Evolutionary conservation across 106 monocot genomes (phyloP).

Genomic region (Dioscorea zingiberensis): DNA sequence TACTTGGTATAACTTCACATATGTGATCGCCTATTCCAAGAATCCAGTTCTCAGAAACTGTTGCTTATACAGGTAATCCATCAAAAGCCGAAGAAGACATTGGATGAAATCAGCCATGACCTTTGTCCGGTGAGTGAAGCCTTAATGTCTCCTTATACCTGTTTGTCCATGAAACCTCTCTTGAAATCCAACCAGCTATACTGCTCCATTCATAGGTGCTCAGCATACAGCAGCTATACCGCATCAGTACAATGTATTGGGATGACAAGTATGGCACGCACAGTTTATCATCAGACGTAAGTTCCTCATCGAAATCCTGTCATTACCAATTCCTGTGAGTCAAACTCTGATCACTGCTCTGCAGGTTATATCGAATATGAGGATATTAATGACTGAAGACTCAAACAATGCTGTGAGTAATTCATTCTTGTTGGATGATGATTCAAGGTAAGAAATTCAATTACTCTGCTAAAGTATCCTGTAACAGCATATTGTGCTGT

Average conservation of each 20-base stretch:
- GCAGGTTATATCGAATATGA: conserved; percentile 97
- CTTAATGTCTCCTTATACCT: conserved; percentile 4
- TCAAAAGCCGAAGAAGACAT: conserved; percentile 94
- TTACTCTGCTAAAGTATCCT: neutral
- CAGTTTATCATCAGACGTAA: conserved; percentile 89
- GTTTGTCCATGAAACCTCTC: neutral
- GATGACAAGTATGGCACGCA: conserved; percentile 99
- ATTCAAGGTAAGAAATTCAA: conserved; percentile 59
- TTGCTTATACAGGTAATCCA: conserved; percentile 73
- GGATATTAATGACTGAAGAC: conserved; percentile 93
- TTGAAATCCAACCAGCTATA: conserved; percentile 32
- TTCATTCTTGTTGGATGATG: conserved; percentile 96
- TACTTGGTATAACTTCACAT: no score
- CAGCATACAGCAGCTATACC: conserved; percentile 94
- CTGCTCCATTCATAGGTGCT: conserved; percentile 51
- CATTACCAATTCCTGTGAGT: no score
- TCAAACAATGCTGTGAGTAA: conserved; percentile 92
- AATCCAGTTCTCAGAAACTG: neutral
- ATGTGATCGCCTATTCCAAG: no score
- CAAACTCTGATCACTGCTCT: neutral
- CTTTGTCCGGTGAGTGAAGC: conserved; percentile 82
- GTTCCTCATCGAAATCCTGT: no score
- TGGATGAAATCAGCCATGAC: conserved; percentile 96
- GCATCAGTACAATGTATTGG: conserved; percentile 99
- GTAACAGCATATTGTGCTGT: no score